Evolutionary conservation across 257 asterid genomes (phyloP), one percentile per base, ranked within the genome.

Genomic region (Gynochthodes officinalis): DNA sequence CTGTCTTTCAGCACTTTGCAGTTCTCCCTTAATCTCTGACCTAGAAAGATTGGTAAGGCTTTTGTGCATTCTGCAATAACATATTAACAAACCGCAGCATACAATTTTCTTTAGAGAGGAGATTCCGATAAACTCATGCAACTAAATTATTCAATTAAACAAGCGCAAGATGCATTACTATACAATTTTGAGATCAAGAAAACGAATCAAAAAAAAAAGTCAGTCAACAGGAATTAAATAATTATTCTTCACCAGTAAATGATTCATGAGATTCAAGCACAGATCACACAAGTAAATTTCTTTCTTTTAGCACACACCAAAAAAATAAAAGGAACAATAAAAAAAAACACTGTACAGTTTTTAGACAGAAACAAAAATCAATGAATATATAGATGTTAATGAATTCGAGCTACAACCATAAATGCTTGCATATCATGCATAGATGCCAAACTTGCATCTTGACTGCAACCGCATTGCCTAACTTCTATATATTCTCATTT

Each of bases 11-110:
- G 96, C 96, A 58, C 78, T 81, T 79, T 82, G 91, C 84, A 95
- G 85, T 77, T 89, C 93, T 78, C 86, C 88, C 86, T 83, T 86
- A 78, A 92, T 83, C 85, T 88, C 91, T 76, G 72, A 85, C 81
- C 86, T 95, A 60, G 97, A 85, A 82, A 92, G 96, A 88, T 88
- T 86, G 77, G 97, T 88, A 55, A 86, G 79, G 69, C 71, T 67
- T 76, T 75, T 82, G 57, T 80, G 74, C 65, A 78, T 61, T 71
- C 97, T 91, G 96, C 75, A 67, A 78, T 77, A 76, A 72, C 73
- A 86, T 37, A 74, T 8, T 60, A 76, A 78, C 27, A 70, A 83
- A 70, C 77, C 55, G 79, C 69, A 78, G 84, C 66, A 55, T 71
- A 67, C 75, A 25, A 72, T 7, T n/a, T 18, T 5, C 37, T 46